Evolutionary conservation across 169 alveolate genomes (phyloP), one percentile per base, ranked within the genome.

Genomic region (Blepharisma undulans): DNA sequence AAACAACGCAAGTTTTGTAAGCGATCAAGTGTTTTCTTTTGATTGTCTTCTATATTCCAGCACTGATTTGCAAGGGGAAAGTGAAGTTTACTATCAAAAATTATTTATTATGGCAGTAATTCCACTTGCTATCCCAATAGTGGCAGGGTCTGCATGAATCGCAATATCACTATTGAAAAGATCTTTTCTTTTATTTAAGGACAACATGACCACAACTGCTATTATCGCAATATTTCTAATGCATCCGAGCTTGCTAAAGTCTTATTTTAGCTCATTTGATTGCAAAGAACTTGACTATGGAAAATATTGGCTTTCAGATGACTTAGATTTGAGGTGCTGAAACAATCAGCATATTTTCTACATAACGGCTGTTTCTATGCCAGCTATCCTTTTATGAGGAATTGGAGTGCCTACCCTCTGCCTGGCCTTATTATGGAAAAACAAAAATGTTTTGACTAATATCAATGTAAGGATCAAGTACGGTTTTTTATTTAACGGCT

Each of bases 401-500:
- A 29, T 79, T 8, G 66, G 72, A 32, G 19, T 79, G 27, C 87
- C 87, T 27, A 30, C 66, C 8, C 30, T 79, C 7, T 27, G 34
- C 14, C 87, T 79, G 29, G 7, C 19, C 16, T 25, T 74, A 22
- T 14, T 74, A 29, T 22, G 29, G 80, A 74, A 74, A 74, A 74
- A 74, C 10, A 88, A 78, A 66, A 29, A 60, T 7, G n/a, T 10
- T 8, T 77, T 93, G 59, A 86, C 87, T 0, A 79, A 36, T 8
- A 7, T 88, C 25, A 76, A 93, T 14, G 81, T 84, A 16, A 93
- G 82, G 34, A 66, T 59, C 14, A 30, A 84, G 71, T 91, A 33
- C 72, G 95, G 95, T 8, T 93, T 91, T 61, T 61, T 93, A 7
- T 93, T 61, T 59, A 87, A 82, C 27, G 95, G 95, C 18, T 93